A percentile compares a stretch with the other conserved stretches of the same genome.
Conservation (phyloP, 2,329 filamentous ascomycete species). For the Hypoxylon sp. region DNA sequence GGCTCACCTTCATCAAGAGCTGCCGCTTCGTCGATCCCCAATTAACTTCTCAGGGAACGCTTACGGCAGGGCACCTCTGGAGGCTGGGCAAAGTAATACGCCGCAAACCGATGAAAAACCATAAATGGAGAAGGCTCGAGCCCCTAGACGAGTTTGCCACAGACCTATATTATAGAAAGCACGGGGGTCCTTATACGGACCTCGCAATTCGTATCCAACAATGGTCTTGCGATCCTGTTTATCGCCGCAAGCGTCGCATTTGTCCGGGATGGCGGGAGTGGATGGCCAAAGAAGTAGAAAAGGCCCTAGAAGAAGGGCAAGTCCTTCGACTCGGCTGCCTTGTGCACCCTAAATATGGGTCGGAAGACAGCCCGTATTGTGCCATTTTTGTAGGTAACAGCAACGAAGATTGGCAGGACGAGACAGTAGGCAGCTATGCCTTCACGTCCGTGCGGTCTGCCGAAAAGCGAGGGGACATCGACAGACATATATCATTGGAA, state of each 20-base stretch:
- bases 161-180: constrained; percentile 43
- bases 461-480: constrained; percentile 30
- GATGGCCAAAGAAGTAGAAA: constrained; percentile 48
- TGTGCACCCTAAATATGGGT: constrained; percentile 35
- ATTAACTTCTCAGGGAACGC: constrained; percentile 43
- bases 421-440: constrained; percentile 40
- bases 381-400: constrained; percentile 47
- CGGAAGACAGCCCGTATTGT: constrained; percentile 30
- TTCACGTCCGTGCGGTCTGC: constrained; percentile 44
- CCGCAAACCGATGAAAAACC: constrained; percentile 40
- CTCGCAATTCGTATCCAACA: constrained; percentile 42
- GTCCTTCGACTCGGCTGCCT: constrained; percentile 46
- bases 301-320: constrained; percentile 47
- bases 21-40: constrained; percentile 48
- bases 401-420: constrained; percentile 32
- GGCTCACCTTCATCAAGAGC: constrained; percentile 50
- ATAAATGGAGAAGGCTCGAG: constrained; percentile 43
- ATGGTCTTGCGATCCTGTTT: constrained; percentile 22
- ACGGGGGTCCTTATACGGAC: constrained; percentile 41
- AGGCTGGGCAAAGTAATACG: constrained; percentile 47
- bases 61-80: constrained; percentile 48
- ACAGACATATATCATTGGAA: constrained; percentile 50
- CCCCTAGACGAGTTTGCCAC: constrained; percentile 46
- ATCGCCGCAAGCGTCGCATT: constrained; percentile 7
- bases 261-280: constrained; percentile 44